Evolutionary conservation across 331 rosid species (phyloP), one percentile per base, ranked within the genome.

Genomic region (Acacia concinna): DNA sequence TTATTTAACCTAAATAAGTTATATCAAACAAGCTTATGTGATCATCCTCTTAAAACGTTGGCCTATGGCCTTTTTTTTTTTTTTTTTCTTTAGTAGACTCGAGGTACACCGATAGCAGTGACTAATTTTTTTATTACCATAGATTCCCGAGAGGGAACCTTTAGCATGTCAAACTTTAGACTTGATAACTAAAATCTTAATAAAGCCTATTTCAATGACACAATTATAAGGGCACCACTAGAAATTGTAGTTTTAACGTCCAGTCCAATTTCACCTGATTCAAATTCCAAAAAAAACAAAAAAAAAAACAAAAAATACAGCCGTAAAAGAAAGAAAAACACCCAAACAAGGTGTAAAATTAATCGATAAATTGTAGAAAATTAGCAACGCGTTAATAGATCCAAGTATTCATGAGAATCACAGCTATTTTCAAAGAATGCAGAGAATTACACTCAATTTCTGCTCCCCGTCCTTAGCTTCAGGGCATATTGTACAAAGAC

Each of bases 391-490:
- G 14, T 23, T 0, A 68, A 75, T 12, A 81, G 54, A 65, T 68
- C 68, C 25, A 65, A 35, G 28, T 1, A 9, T 34, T 54, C 54
- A 74, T 68, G 51, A 30, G 73, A 80, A 79, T 56, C 73, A 38
- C 63, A 65, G 59, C 81, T 62, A 79, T 34, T 7, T 37, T 67
- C 82, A 87, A 84, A 86, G 85, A 87, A 87, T 80, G 76, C 84
- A 78, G 81, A 66, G 64, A 52, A 59, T 71, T 83, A 80, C 75
- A 77, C 73, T 88, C 68, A 80, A 78, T 83, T 73, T 82, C 84
- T 75, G 73, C 81, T 84, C 68, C 68, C 75, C 70, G 79, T 78
- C 80, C 74, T 78, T 5, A 30, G 80, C 83, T 87, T 83, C 76
- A 60, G 75, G 76, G 78, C n/a, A n/a, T 81, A 81, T 76, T 86